Evolutionary conservation across 192 early-diverging fungal genomes (phyloP), one percentile per base, ranked within the genome.

Genomic region (Cetraspora pellucida): DNA sequence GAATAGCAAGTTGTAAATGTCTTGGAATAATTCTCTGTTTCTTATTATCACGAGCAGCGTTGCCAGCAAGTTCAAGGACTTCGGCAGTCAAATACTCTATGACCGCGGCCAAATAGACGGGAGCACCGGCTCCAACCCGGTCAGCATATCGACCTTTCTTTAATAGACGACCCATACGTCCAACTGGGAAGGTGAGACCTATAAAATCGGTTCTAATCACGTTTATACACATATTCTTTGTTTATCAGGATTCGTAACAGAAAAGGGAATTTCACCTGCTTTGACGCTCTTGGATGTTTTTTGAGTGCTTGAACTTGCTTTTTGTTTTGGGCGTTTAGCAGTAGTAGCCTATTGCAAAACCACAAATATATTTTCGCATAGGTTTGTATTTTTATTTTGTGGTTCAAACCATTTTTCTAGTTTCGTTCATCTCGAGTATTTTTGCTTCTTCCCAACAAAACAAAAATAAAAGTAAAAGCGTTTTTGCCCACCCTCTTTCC

Each of bases 41-140:
- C 45, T 67, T 82, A 63, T 82, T 82, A 68, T 82, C 81, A n/a
- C 81, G 80, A 37, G 81, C 81, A 46, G 81, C 81, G 45, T 80
- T 80, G 37, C 79, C 79, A 30, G 79, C 79, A 28, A 80, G 77
- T 65, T 80, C 79, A 47, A 80, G 79, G 21, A 80, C 78, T 74
- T 80, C 79, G 23, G 79, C 79, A 3, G 77, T 68, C 23, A 80
- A 67, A 74, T 80, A 80, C 64, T 80, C 79, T 49, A 80, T 68
- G 23, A 80, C 79, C 19, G 79, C 78, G 4, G 79, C 79, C 25
- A 80, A 57, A 61, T 80, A 80, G 16, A 80, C 79, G 16, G 79
- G 78, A 11, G 78, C 78, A 43, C 88, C 78, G 17, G 78, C 78
- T 43, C 78, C 78, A n/a, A 79, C 68, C 72, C 81, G 81, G 60